Base-by-base conservation (phyloP, 352 stramenopile species). In the Phytopythium kandeliae region DNA sequence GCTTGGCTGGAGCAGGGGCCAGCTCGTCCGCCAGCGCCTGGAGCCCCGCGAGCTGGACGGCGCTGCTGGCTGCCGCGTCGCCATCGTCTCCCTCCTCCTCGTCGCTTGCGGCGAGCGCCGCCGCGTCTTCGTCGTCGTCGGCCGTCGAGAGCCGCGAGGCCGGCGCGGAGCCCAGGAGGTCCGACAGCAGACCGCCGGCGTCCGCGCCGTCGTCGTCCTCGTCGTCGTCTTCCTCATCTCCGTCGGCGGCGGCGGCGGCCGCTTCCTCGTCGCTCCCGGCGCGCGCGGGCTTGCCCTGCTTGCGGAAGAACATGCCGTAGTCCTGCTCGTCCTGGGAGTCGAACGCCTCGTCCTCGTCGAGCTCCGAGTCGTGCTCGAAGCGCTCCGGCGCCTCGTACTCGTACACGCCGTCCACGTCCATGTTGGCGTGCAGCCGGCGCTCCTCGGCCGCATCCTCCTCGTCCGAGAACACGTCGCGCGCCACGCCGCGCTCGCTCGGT, bases 261-360 rank as follows among this genome's bases (percentile, higher is more conserved):
- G n/a, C n/a, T 48, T 22, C n/a, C 19, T 45, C 65, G n/a, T 62
- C 65, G 36, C 22, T 51, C 25, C 52, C 69, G 17, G 43, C 50
- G 31, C 44, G 43, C 12, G 12, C 34, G 34, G 24, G 15, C 31
- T 25, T 51, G 62, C 34, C 57, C 28, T 2, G 16, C 44, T 52
- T 55, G 31, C 61, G 48, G 55, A 97, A 97, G 63, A 97, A 96
- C 34, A 68, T 67, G 33, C 89, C 89, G 58, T 92, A 97, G 19
- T 74, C 69, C 19, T 78, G 59, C 58, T 98, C 93, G 64, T 98
- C 90, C 7, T 98, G 90, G 41, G 86, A 97, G 58, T 98, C 90
- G 67, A 98, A 98, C 24, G 93, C 91, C 52, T 92, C 86, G 55
- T 98, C 89, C 60, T 97, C 89, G 57, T 92, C 79, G 62, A 98